Base-by-base conservation (phyloP, 805 yeast genomes). In the Kazachstania viticola region DNA sequence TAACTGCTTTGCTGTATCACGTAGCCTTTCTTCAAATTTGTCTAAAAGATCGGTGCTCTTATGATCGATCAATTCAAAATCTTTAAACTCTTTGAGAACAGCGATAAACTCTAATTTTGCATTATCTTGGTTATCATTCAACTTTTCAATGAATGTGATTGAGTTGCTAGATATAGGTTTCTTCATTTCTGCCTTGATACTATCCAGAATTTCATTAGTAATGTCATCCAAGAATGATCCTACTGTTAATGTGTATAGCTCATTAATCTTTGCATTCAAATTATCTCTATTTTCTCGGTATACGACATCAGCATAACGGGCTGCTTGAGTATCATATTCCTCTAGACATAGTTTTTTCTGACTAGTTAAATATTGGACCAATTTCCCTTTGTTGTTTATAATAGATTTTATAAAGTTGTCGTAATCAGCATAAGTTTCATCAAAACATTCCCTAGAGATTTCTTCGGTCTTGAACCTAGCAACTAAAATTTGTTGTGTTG, bases 391-490 rank as follows among this genome's bases (percentile, higher is more conserved):
- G n/a, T n/a, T n/a, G n/a, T n/a, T n/a, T n/a, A n/a, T n/a, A n/a
- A n/a, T n/a, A n/a, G n/a, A n/a, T n/a, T n/a, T n/a, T n/a, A n/a
- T n/a, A 11, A 19, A 19, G 7, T 7, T 19, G 22, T 19, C 22
- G 11, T 19, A 7, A 19, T 19, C 11, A 11, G 11, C 11, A 19
- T 8, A 60, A 44, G 72, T 72, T 13, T 57, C 55, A 13, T 61
- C 59, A 46, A 65, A 70, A 3, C 75, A 66, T 29, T 64, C 65
- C 27, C 64, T 59, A 15, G 79, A 68, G 29, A 91, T 81, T 56
- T 91, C 97, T 49, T 85, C 94, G 54, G 97, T 88, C 49, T 94
- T 75, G 60, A 84, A 88, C 46, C 91, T 73, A 6, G 98, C 94
- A 16, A 91, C 97, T 37, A 91, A 64, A 21, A 83, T 81, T 55